Percentiles rank a stretch among this genome's conserved stretches.
phyloP scores from a whole-genome alignment of 139 green algal genomes.

The Marvania coccoides region DNA sequence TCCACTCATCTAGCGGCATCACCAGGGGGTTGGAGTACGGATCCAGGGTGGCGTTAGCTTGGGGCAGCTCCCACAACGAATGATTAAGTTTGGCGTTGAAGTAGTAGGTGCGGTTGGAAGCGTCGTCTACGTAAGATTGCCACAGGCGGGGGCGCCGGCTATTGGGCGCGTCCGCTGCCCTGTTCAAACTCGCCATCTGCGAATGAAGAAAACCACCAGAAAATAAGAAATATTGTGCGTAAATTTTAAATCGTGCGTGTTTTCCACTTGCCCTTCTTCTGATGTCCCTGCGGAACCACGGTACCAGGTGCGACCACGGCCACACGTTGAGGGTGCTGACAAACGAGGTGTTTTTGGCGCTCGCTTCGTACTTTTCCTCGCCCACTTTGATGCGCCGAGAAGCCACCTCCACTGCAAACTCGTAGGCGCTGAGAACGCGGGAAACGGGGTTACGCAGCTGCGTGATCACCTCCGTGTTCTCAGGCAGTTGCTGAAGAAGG shows the following conservation, averaged over 20 bases:
- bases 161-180: background rate
- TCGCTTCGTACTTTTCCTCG: conserved; percentile 13
- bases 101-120: conserved; percentile 19
- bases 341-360: conserved; percentile 10
- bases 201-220: too few relatives aligned
- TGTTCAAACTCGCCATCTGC: background rate
- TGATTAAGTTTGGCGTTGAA: conserved; percentile 11
- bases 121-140: conserved; percentile 3
- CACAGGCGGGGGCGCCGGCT: too few relatives aligned
- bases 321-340: conserved; percentile 79
- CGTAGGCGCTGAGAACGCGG: conserved; percentile 78
- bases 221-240: too few relatives aligned
- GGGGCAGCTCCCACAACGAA: conserved; percentile 26
- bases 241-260: background rate
- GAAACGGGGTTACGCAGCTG: conserved; percentile 72
- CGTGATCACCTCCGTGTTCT: conserved; percentile 41
- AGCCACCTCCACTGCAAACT: conserved; percentile 73
- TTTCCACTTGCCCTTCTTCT: conserved; percentile 23
- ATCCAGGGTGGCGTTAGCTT: conserved; percentile 34
- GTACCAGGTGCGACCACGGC: conserved; percentile 84
- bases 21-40: conserved; percentile 74
- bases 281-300: conserved; percentile 62
- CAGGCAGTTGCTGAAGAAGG: background rate
- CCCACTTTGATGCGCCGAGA: conserved; percentile 17
- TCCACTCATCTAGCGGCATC: conserved; percentile 71